Evolutionary conservation across 768 basidiomycete species (phyloP), one percentile per base, ranked within the genome.

Genomic region (Phanerodontia chrysosporium): DNA sequence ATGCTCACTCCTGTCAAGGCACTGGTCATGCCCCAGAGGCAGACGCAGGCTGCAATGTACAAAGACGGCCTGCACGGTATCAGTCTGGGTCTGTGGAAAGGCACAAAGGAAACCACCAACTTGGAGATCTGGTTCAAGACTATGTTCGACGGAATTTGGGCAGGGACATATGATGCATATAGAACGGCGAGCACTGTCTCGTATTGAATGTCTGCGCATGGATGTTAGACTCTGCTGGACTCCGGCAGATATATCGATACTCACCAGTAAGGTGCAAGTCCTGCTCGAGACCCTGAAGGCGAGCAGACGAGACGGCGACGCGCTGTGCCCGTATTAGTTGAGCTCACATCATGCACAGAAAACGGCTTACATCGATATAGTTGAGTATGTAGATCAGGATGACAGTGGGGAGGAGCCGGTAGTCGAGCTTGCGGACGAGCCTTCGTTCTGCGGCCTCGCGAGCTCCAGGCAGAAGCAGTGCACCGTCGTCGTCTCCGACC

Each of bases 101-200:
- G 30, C 29, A n/a, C 25, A 21, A 1, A 18, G 28, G 10, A 22
- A 27, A n/a, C 21, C 6, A 59, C 69, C 13, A 56, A 82, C 84
- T 81, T 74, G 48, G 77, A 74, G 49, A 85, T 75, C 58, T 77
- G 76, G 59, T 84, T 84, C 14, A 86, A 63, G 55, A 85, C 74
- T 81, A 87, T 85, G 65, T 85, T 88, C 0, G 82, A 85, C 0
- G 86, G 86, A 55, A 87, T 79, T 63, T 87, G 85, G 13, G 82
- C 80, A 1, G 85, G 85, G 42, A 80, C 80, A 59, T 87, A 85
- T 1, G 83, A 82, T 2, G 74, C 86, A 60, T 78, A 84, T 24
- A 84, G 73, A 49, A 81, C 72, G 0, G 83, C 82, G 13, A 85
- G 69, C 24, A 83, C 71, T 2, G 79, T 78, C 24, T 74, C 72